phyloP scores from a whole-genome alignment of 805 yeast species.

The Komagataella populi region DNA sequence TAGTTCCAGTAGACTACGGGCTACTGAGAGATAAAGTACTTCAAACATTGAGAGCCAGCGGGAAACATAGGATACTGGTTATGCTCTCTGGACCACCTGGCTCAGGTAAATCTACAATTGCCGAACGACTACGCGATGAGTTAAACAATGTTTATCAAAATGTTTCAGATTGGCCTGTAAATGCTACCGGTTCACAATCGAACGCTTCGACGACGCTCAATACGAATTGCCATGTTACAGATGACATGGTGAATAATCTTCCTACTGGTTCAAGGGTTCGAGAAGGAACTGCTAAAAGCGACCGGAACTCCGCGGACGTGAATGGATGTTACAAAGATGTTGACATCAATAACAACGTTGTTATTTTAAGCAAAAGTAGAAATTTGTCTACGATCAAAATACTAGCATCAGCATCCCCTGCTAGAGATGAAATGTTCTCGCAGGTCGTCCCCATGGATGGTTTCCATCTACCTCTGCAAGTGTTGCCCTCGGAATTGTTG shows the following conservation, averaged over 20 bases:
- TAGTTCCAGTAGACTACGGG: neutral
- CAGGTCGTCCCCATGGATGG: constrained; percentile 63
- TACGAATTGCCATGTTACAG: neutral
- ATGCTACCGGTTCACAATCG: neutral
- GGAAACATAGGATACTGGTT: constrained; percentile 34
- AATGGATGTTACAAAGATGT: constrained; percentile 10
- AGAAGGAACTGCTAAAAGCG: neutral
- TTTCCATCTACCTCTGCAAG: constrained; percentile 44
- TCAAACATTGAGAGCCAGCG: neutral
- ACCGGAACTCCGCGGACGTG: constrained; percentile 6
- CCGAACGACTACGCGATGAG: constrained; percentile 27
- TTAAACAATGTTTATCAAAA: constrained; percentile 16
- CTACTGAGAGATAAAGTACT: neutral
- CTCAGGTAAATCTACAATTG: constrained; percentile 68
- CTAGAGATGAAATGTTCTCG: constrained; percentile 15
- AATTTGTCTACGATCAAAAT: neutral
- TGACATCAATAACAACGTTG: constrained; percentile 8
- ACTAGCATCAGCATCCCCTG: neutral
- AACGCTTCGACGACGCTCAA: neutral
- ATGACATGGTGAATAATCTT: neutral
- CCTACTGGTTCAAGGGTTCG: neutral
- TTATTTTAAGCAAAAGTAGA: neutral
- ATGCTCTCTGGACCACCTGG: constrained; percentile 74
- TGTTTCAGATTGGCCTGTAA: neutral
- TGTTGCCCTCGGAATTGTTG: constrained; percentile 41